These are phyloP conservation scores for Globisporangium megalacanthum DNA, from an alignment of 352 stramenopile species.

Conservation along the genomic window DNA sequence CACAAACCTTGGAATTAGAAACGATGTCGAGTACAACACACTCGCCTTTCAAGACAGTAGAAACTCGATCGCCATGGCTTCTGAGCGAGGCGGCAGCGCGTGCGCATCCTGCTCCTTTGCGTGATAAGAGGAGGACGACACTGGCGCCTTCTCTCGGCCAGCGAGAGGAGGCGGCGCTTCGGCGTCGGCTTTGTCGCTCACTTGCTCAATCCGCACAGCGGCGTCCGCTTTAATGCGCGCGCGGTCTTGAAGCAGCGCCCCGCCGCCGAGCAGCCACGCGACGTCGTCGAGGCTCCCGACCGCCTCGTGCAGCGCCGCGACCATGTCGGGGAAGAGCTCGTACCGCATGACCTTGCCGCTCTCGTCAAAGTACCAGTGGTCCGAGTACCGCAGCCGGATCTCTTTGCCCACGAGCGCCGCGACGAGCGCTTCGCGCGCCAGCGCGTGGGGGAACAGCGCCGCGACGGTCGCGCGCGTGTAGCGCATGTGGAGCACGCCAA, in stretches of 20 bases:
- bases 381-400: constrained; percentile 23
- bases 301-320: constrained; percentile 23
- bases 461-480: constrained; percentile 29
- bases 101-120: too few species aligned
- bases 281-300: constrained; percentile 23
- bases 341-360: constrained; percentile 11
- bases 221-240: constrained; percentile 1
- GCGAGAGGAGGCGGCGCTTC: not conserved
- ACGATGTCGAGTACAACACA: not conserved
- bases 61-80: constrained; percentile 11
- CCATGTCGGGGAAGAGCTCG: constrained; percentile 22
- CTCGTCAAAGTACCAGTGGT: constrained; percentile 26
- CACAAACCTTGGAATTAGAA: not conserved
- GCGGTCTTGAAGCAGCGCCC: constrained; percentile 8
- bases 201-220: not conserved
- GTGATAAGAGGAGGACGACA: too few species aligned
- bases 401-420: constrained; percentile 24
- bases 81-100: not conserved
- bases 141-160: too few species aligned
- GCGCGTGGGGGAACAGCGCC: constrained; percentile 29
- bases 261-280: constrained; percentile 15
- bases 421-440: constrained; percentile 21
- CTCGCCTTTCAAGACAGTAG: constrained; percentile 8
- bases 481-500: constrained; percentile 23
- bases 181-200: not conserved